Base-by-base conservation (phyloP, 2,329 filamentous ascomycete species). In the Juglanconis juglandina region DNA sequence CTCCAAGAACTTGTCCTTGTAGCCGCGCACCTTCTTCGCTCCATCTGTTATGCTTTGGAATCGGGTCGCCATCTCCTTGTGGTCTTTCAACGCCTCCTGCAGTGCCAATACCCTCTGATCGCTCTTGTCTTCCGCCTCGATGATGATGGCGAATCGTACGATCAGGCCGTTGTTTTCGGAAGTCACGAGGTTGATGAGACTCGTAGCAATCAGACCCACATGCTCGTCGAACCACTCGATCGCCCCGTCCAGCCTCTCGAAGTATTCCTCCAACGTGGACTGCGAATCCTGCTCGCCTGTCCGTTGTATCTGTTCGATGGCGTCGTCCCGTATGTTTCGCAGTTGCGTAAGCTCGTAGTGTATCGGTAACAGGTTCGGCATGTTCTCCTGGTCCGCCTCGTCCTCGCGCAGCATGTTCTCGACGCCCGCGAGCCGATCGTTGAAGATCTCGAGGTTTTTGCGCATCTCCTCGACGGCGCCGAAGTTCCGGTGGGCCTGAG, bases 221-320 rank as follows among this genome's bases (percentile, higher is more conserved):
- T 98, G 93, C 72, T 96, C 92, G 76, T 99, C 94, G 71, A 99
- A 99, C 88, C 90, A 92, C 66, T 92, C 91, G 64, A 99, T 88
- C 24, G 92, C 89, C 58, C 91, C 88, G 75, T 98, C 93, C 59
- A 99, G 77, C 24, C 89, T 84, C 59, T 88, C 82, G 73, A 99
- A 99, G 76, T 96, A 94, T 72, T 97, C 92, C 69, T 92, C 87
- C 54, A 99, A 77, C 2, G 94, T 98, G 53, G 85, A 85, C 72
- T 94, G 89, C 61, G 95, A 81, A 66, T 90, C 88, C 8, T 79
- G 73, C 69, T 95, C 91, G 64, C 88, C 83, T 11, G 89, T 86
- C 65, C 88, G 83, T 71, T 89, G 87, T 71, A 98, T 96, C 81
- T 99, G 95, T 70, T 96, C 92, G 85, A 98, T 93, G 37, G 95